Evolutionary conservation across 495 filamentous ascomycete genomes (phyloP).

Genomic region (Aspergillus ostianus): DNA sequence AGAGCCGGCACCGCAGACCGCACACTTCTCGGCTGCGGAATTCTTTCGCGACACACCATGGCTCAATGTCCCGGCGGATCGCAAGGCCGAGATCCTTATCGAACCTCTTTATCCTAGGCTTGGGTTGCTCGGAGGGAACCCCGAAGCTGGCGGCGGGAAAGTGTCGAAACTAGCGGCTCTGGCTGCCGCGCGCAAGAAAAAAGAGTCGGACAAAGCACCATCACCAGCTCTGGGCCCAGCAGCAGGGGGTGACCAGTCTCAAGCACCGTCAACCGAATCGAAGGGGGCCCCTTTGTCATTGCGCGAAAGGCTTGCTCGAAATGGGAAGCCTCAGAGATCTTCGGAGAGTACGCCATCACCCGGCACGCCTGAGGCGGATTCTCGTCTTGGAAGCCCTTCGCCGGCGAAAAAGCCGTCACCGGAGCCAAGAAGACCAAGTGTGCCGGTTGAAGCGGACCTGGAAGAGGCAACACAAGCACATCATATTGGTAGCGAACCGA

Average conservation of each 20-base stretch:
- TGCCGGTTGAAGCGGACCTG: constrained; percentile 5
- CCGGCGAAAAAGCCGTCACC: constrained; percentile 19
- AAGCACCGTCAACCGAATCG: constrained; percentile 22
- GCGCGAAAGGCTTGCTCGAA: constrained; percentile 38
- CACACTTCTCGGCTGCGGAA: constrained; percentile 45
- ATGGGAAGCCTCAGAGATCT: constrained; percentile 29
- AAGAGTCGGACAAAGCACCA: constrained; percentile 59
- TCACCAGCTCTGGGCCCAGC: constrained; percentile 18
- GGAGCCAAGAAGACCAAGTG: constrained; percentile 16
- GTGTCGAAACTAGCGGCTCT: constrained; percentile 87
- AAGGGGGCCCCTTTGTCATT: constrained; percentile 28
- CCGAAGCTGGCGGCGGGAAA: constrained; percentile 55
- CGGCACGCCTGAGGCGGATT: constrained; percentile 22
- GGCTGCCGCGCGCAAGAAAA: constrained; percentile 84
- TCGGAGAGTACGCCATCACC: constrained; percentile 28
- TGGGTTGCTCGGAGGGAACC: constrained; percentile 74
- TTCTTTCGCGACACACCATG: constrained; percentile 88
- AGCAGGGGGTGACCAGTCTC: constrained; percentile 14
- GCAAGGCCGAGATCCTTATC: constrained; percentile 64
- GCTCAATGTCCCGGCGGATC: constrained; percentile 70
- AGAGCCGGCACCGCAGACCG: constrained; percentile 15
- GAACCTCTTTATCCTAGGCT: constrained; percentile 57
- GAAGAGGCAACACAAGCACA: constrained; percentile 2
- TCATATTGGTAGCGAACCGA: constrained; percentile 14
- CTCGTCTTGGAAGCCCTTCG: constrained; percentile 17